These are phyloP conservation scores for Penicillium psychrofluorescens DNA, from an alignment of 495 filamentous ascomycete species.

Conservation along the genomic window DNA sequence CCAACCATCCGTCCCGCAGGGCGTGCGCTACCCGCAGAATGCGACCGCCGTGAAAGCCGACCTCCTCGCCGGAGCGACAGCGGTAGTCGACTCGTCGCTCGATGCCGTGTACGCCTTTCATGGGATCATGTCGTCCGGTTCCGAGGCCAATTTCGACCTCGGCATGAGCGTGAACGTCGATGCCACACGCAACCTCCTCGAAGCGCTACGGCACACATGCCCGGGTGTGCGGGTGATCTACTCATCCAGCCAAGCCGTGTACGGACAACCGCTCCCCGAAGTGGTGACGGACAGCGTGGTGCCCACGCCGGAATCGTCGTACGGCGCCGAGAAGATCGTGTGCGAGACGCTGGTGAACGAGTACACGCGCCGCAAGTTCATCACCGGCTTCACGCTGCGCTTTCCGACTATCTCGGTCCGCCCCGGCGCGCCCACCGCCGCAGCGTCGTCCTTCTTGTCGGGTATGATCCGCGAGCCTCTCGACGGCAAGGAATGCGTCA, in stretches of 20 bases:
- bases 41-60: constrained; percentile 49
- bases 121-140: constrained; percentile 72
- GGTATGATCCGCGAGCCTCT: constrained; percentile 62
- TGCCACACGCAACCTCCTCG: constrained; percentile 54
- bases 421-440: constrained; percentile 59
- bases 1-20: constrained; percentile 45
- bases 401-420: constrained; percentile 69
- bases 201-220: constrained; percentile 44
- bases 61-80: constrained; percentile 43
- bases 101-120: constrained; percentile 69
- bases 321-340: constrained; percentile 69
- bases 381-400: constrained; percentile 57
- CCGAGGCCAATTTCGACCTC: constrained; percentile 64
- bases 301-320: constrained; percentile 62
- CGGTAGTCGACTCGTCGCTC: constrained; percentile 45
- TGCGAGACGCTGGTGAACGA: constrained; percentile 67
- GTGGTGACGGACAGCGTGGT: constrained; percentile 46
- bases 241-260: constrained; percentile 50
- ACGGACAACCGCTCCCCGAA: constrained; percentile 45
- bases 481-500: constrained; percentile 50
- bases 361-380: constrained; percentile 55
- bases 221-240: constrained; percentile 59
- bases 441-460: constrained; percentile 61
- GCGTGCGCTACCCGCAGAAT: constrained; percentile 45
- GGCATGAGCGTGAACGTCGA: constrained; percentile 66